These are phyloP conservation scores for Aspergillus baeticus DNA, from an alignment of 495 filamentous ascomycete species.

Conservation along the genomic window DNA sequence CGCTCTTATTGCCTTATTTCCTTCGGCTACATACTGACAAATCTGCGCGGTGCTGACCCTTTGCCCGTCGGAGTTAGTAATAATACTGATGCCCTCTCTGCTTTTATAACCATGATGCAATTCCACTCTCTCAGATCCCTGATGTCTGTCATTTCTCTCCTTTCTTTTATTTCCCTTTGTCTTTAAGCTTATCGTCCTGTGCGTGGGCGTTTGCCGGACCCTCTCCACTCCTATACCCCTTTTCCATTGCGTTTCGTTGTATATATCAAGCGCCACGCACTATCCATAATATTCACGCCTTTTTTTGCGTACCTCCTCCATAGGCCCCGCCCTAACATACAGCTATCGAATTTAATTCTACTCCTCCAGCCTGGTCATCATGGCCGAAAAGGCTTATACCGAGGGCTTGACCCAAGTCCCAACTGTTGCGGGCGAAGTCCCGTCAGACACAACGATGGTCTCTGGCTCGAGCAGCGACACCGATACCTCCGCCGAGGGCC, in stretches of 20 bases:
- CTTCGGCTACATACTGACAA: conserved; percentile 11
- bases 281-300: conserved; percentile 5
- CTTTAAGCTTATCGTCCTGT: conserved; percentile 3
- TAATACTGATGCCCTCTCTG: neutral
- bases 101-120: conserved; percentile 10
- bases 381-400: neutral
- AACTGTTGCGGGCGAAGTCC: neutral
- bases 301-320: neutral
- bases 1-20: neutral
- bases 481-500: conserved; percentile 46
- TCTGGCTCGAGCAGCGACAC: conserved; percentile 20
- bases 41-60: neutral
- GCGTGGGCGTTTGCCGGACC: neutral
- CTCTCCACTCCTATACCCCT: conserved; percentile 2
- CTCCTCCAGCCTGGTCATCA: neutral
- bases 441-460: conserved; percentile 15
- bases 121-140: neutral
- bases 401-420: neutral
- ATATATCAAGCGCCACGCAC: conserved; percentile 1
- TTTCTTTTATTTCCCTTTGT: neutral
- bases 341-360: neutral
- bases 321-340: neutral
- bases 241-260: neutral
- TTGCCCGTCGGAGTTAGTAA: conserved; percentile 9
- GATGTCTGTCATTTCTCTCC: neutral